Conservation (phyloP, 768 basidiomycete species). For the Serendipita indica region DNA sequence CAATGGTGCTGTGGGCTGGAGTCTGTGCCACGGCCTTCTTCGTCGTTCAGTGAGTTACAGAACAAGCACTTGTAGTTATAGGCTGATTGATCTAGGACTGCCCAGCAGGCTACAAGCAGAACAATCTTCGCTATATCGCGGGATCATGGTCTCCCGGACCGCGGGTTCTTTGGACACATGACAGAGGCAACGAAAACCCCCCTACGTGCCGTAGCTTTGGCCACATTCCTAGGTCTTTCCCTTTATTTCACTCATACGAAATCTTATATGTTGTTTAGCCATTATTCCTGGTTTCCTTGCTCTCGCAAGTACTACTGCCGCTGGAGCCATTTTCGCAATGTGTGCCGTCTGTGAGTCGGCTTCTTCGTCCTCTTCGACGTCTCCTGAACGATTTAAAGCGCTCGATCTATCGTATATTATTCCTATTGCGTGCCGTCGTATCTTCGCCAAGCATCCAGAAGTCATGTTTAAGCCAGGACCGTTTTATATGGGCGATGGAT, state of each 20-base stretch:
- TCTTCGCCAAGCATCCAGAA: constrained; percentile 59
- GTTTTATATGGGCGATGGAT: constrained; percentile 66
- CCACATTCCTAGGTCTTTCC: constrained; percentile 49
- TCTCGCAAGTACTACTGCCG: constrained; percentile 61
- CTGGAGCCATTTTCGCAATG: constrained; percentile 69
- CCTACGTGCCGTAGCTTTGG: constrained; percentile 60
- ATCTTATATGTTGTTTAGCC: constrained; percentile 13
- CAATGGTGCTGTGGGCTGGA: constrained; percentile 69
- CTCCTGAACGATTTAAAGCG: constrained; percentile 10
- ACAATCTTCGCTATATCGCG: constrained; percentile 76
- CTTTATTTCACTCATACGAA: constrained; percentile 28
- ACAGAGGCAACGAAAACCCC: constrained; percentile 54
- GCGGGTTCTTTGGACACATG: constrained; percentile 60
- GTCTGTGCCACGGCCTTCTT: constrained; percentile 82
- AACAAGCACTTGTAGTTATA: neutral
- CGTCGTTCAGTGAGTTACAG: constrained; percentile 47
- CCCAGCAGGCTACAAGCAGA: constrained; percentile 69
- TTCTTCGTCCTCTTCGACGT: neutral
- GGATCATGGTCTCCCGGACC: constrained; percentile 65
- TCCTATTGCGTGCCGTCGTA: constrained; percentile 56
- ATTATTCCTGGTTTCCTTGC: constrained; percentile 36
- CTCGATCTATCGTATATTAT: constrained; percentile 65
- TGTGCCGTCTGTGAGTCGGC: neutral
- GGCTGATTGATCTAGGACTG: constrained; percentile 19
- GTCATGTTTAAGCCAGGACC: constrained; percentile 76